Percentiles rank a stretch among this genome's conserved stretches.
These are phyloP conservation scores for Dysphania ambrosioides DNA, from an alignment of 148 eudicot genomes.

Conservation along the genomic window DNA sequence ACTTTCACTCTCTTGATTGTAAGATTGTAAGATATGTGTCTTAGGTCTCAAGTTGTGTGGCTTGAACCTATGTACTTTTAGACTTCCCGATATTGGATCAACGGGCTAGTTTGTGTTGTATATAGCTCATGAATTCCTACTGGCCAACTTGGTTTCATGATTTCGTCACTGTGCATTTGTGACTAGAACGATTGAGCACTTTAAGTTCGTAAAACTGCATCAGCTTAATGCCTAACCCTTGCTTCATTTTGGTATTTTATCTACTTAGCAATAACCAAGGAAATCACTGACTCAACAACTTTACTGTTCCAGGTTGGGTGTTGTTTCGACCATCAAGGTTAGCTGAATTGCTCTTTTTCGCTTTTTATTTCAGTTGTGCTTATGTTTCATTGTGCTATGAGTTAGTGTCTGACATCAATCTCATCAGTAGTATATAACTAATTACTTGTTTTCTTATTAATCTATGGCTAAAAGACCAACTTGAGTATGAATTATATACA, in stretches of 20 bases:
- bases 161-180: neutral
- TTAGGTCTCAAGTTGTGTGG: neutral
- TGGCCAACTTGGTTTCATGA: neutral
- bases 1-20: too few relatives aligned
- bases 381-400: neutral
- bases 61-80: neutral
- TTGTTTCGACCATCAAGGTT: slow-evolving; percentile 90
- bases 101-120: neutral
- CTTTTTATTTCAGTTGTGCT: neutral
- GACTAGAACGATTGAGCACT: neutral
- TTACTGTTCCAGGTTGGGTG: slow-evolving; percentile 69
- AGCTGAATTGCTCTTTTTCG: slow-evolving; percentile 1
- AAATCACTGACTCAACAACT: slow-evolving; percentile 9
- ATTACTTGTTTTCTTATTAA: too few relatives aligned
- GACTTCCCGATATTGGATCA: neutral
- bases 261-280: neutral
- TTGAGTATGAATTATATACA: neutral
- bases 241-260: neutral
- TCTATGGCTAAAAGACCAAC: neutral
- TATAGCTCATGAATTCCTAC: neutral
- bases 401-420: neutral
- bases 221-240: neutral
- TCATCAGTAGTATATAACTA: neutral
- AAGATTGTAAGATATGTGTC: too few relatives aligned
- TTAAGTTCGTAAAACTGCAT: neutral